These are phyloP conservation scores for Lactifluus pinguis DNA, from an alignment of 768 basidiomycete genomes.

Conservation along the genomic window DNA sequence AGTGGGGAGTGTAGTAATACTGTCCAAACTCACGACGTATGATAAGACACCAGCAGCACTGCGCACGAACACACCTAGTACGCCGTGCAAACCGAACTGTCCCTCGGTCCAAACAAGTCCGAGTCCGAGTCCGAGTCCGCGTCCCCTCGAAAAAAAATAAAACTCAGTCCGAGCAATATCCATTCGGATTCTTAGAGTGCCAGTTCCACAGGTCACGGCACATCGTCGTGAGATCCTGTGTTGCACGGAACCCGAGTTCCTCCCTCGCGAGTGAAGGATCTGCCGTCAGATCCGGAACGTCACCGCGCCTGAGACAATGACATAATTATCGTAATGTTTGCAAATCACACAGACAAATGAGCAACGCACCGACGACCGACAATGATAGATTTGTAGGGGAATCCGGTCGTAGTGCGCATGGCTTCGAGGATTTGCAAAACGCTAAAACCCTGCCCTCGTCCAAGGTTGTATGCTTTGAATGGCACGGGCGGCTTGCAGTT, in stretches of 20 bases:
- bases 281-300: constrained; percentile 94
- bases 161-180: constrained; percentile 38
- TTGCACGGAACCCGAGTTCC: constrained; percentile 88
- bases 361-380: constrained; percentile 75
- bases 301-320: constrained; percentile 59
- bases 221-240: constrained; percentile 78
- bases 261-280: constrained; percentile 85
- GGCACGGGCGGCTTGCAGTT: constrained; percentile 43
- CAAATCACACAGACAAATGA: neutral
- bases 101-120: neutral
- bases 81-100: neutral
- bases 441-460: constrained; percentile 84
- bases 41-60: constrained; percentile 1
- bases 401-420: constrained; percentile 86
- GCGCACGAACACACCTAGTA: neutral
- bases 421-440: constrained; percentile 92
- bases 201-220: constrained; percentile 98
- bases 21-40: constrained; percentile 8
- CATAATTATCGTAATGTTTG: neutral
- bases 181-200: constrained; percentile 86
- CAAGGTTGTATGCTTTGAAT: constrained; percentile 95
- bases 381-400: constrained; percentile 79
- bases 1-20: neutral
- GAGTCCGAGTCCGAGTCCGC: neutral
- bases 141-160: neutral